Evolutionary conservation across 768 basidiomycete genomes (phyloP), one percentile per base, ranked within the genome.

Genomic region (Mycena maculata): DNA sequence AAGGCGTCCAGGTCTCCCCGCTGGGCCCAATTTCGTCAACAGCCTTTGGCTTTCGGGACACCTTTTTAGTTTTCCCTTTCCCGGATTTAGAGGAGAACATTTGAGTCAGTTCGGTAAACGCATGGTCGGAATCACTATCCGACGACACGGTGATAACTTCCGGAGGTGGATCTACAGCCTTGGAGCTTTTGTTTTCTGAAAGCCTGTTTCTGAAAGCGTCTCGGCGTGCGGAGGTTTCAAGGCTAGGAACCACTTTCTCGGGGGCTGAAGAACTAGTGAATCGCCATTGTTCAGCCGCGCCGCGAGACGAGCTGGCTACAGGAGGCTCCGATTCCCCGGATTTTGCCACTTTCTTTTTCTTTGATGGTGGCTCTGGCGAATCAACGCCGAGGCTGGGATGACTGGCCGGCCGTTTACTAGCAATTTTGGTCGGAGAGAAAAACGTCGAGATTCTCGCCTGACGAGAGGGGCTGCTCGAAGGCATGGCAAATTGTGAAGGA

Each of bases 1-100:
- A 75, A 2, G 92, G 91, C 2, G 94, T 95, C 68, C 90, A 95
- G 12, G 88, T 55, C 74, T 90, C 74, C 0, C 92, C 93, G 65
- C 88, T 86, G 1, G 92, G 90, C 2, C 93, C 93, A 25, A 90
- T 66, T 63, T 84, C 84, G 30, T 78, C 78, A 4, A 64, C 71
- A 60, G 79, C 81, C 71, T 83, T 86, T 44, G 75, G 63, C 63
- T 68, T 76, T 15, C 44, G 70, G 20, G 54, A 75, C 47, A 50
- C 67, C 65, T 75, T 77, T 44, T 68, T 67, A 42, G 71, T 79
- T 55, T 74, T 63, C 63, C 82, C 85, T 60, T 71, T 73, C 72
- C 81, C 85, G 22, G 67, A 70, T 56, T 82, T 82, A 31, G 63
- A 63, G 63, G 77, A 79, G 69, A 89, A 90, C 69, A 86, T 73